A percentile compares a stretch with the other conserved stretches of the same genome.
Conservation (phyloP, 1,284 basidiomycete species). For the Austroboletus niveus region DNA sequence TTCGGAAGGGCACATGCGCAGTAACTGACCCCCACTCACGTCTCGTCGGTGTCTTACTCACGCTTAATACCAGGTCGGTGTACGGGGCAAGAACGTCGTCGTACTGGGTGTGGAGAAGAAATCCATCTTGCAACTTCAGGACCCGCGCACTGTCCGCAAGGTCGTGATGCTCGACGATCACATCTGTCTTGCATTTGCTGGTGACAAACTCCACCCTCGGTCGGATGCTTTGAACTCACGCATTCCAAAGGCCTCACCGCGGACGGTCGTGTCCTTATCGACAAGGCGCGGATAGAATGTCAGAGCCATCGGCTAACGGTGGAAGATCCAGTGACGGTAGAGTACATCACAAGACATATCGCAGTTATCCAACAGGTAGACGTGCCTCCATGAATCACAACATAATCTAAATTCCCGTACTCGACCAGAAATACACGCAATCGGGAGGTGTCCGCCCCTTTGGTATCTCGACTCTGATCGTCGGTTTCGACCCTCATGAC, state of each 20-base stretch:
- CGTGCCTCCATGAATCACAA: neutral
- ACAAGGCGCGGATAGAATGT: conserved; percentile 97
- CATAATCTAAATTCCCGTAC: neutral
- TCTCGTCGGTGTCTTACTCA: conserved; percentile 3
- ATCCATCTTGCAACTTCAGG: conserved; percentile 95
- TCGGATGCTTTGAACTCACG: conserved; percentile 9
- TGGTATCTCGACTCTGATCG: conserved; percentile 95
- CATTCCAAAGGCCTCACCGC: conserved; percentile 81
- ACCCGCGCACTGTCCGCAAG: conserved; percentile 96
- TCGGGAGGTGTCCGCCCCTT: conserved; percentile 98
- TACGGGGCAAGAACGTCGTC: conserved; percentile 92
- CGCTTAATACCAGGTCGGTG: conserved; percentile 71
- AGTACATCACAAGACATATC: conserved; percentile 98
- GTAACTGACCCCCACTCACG: conserved; percentile 45
- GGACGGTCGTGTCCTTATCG: conserved; percentile 96
- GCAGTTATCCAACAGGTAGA: conserved; percentile 95
- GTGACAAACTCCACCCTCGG: conserved; percentile 44
- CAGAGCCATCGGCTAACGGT: conserved; percentile 97
- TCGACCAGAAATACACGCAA: conserved; percentile 89
- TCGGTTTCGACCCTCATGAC: conserved; percentile 97
- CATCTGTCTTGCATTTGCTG: conserved; percentile 95
- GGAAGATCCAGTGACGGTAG: conserved; percentile 96
- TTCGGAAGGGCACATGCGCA: conserved; percentile 96
- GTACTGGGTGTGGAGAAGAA: conserved; percentile 99
- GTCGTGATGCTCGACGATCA: conserved; percentile 99